Base-by-base conservation (phyloP, 257 asterid genomes). In the Catharanthus roseus region DNA sequence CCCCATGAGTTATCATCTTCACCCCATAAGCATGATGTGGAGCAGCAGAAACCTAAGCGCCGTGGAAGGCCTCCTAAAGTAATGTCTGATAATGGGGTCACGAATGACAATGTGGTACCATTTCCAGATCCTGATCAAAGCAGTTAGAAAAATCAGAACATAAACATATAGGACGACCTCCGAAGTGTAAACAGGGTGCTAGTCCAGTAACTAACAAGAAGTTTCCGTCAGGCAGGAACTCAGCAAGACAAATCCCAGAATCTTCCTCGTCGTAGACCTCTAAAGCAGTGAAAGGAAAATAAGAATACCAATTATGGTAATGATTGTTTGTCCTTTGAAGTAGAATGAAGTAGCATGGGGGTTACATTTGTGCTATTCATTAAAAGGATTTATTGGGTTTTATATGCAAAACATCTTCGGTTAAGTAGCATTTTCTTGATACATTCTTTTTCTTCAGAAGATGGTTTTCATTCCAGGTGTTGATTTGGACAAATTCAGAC, bases 101-200 rank as follows among this genome's bases (percentile, higher is more conserved):
- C 39, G 2, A 67, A 58, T 34, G 55, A 70, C 29, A 29, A 70
- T 23, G 54, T 56, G 39, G n/a, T 24, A 13, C 10, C 61, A 23
- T n/a, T 38, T 31, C 53, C 45, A 5, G 45, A 58, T 63, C 34
- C 73, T 29, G 49, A 64, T 50, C n/a, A 31, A 51, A 39, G 65
- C 77, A n/a, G 28, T 33, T 70, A 47, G 55, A 67, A 49, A 39
- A 64, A 69, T 65, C 62, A 10, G 21, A 29, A 65, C 53, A 54
- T 16, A 54, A 67, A 24, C 33, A 15, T 26, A 67, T 28, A n/a
- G 81, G 85, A 45, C 56, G 69, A 64, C 74, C 47, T 47, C 78
- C 75, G 33, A 73, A 65, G 65, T 24, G 51, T 18, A 36, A 70
- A 71, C 64, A 56, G 24, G 71, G 57, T 51, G 50, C 64, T 60